phyloP scores from a whole-genome alignment of 305 asterid genomes.

The Solanum hybrid region DNA sequence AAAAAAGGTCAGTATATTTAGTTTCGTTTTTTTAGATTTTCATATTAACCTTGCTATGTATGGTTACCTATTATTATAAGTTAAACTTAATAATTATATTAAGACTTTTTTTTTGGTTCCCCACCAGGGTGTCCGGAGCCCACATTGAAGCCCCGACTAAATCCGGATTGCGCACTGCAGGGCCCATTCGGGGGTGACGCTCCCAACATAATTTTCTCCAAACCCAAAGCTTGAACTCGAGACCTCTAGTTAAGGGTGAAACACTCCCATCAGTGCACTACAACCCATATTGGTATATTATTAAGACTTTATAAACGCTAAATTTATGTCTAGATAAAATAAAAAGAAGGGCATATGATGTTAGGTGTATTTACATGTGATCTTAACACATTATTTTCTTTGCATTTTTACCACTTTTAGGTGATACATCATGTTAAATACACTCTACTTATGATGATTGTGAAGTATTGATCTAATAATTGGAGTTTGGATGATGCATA shows the following conservation, averaged over 20 bases:
- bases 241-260: neutral
- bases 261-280: too few relatives aligned
- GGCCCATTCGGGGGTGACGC: neutral
- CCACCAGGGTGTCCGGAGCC: neutral
- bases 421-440: neutral
- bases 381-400: neutral
- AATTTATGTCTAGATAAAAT: too few relatives aligned
- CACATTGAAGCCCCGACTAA: neutral
- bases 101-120: neutral
- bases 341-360: neutral
- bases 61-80: neutral
- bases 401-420: neutral
- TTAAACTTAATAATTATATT: neutral
- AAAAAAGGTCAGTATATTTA: too few relatives aligned
- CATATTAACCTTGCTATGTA: neutral
- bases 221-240: neutral
- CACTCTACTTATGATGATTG: neutral
- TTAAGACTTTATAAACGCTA: too few relatives aligned
- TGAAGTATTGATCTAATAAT: neutral
- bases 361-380: neutral
- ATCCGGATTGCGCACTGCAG: rapidly evolving
- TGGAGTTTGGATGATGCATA: neutral
- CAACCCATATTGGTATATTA: too few relatives aligned
- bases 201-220: neutral
- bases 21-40: too few relatives aligned